Base-by-base conservation (phyloP, 257 asterid species). In the Cinchona pubescens region DNA sequence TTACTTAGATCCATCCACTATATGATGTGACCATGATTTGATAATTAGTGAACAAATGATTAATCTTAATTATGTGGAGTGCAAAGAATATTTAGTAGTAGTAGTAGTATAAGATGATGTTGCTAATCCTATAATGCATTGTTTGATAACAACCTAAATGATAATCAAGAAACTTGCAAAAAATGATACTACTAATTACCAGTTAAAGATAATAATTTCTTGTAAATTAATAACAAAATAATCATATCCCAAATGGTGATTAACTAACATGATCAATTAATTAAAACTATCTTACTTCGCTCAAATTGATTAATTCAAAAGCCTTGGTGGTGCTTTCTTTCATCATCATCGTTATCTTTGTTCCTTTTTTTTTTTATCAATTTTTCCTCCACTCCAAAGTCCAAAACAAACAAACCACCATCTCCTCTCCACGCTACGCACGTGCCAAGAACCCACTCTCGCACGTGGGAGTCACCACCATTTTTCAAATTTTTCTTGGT, bases 371-470 rank as follows among this genome's bases (percentile, higher is more conserved):
- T 72, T 56, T 76, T 48, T 78, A 69, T 59, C 71, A 76, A 65
- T 72, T 66, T 78, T 67, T 71, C 67, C 68, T 67, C 60, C n/a
- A 1, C 42, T 61, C 53, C 53, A 29, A 60, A n/a, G 35, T 61
- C 53, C 53, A 29, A 60, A n/a, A 46, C 80, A 43, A 78, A 79
- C 82, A 83, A 85, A 80, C 78, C 77, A 83, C 76, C 35, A 79
- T 37, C 49, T 4, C 56, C 78, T 72, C 75, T 23, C 60, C 27
- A 64, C 56, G 30, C 71, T 78, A 66, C 43, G 75, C 91, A 84
- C 87, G 86, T 83, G 85, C 80, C 87, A 55, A 51, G 63, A 53
- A 48, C 53, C 76, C 76, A 75, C 46, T 32, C 78, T 5, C 51
- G 8, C 53, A 43, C 84, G 79, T 83, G 90, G 25, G 77, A 67